Base-by-base conservation (phyloP, 495 filamentous ascomycete species). In the Paragyromitra xinjiangensis region DNA sequence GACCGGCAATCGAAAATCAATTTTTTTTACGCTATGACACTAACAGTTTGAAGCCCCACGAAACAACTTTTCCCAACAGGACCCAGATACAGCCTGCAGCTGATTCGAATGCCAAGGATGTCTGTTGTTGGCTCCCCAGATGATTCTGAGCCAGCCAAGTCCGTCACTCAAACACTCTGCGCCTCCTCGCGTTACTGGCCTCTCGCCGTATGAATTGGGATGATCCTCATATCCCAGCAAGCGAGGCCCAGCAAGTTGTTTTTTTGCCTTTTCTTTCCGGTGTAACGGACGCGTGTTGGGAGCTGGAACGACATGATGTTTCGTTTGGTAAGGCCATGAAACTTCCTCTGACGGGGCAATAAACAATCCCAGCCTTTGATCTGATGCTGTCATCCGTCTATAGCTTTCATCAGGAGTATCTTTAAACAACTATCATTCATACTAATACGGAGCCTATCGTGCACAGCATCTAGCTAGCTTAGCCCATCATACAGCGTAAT, bases 1-100 rank as follows among this genome's bases (percentile, higher is more conserved):
- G 69, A 26, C 74, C 74, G 74, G 74, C 74, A 77, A 77, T 77
- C 74, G 69, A 77, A 73, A 77, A 77, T 77, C 73, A 44, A 34
- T 44, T 53, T 34, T 53, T 34, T 50, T 61, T 71, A 51, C 61
- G 74, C 74, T 77, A 73, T 77, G 74, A 77, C 73, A 75, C 55
- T 59, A 75, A 75, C 59, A 65, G 48, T 37, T 44, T 51, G 26
- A 58, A 26, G 44, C 44, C 44, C 16, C 44, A 48, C 44, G 69
- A 72, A 64, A 73, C 40, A 73, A n/a, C 29, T 62, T 42, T 75
- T 72, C 69, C 73, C 29, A 71, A 64, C 67, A 64, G 59, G 12
- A 65, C 48, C 45, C 16, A 59, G 16, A 48, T 16, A 48, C 44
- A 16, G 14, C 12, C 69, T 26, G 24, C 45, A 55, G 50, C 44